A percentile compares a stretch with the other conserved stretches of the same genome.
phyloP scores from a whole-genome alignment of 176 grass and related monocot species.

The Triticum dicoccoides region DNA sequence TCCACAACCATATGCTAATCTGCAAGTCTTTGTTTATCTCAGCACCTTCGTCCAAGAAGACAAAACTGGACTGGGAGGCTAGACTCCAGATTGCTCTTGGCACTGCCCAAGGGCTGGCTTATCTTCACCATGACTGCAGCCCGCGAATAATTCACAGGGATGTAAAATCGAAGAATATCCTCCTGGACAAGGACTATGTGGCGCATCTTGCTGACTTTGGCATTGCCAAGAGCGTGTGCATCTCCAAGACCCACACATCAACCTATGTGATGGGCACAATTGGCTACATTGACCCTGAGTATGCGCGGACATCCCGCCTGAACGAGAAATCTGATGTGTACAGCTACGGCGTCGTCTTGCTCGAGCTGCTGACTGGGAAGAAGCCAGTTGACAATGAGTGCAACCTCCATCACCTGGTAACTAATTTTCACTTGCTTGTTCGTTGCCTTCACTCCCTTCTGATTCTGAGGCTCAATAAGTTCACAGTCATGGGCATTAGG shows the following conservation, averaged over 20 bases:
- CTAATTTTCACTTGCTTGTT: constrained; percentile 20
- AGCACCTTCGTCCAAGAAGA: constrained; percentile 72
- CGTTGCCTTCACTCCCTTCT: neutral
- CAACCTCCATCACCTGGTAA: constrained; percentile 96
- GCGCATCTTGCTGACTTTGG: constrained; percentile 88
- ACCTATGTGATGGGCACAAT: constrained; percentile 97
- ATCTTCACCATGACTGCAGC: constrained; percentile 89
- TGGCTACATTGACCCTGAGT: constrained; percentile 94
- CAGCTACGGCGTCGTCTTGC: constrained; percentile 78
- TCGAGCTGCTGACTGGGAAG: constrained; percentile 89
- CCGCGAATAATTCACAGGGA: constrained; percentile 87
- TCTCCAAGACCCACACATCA: constrained; percentile 85
- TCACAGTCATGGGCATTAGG: constrained; percentile 40
- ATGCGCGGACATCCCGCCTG: constrained; percentile 75
- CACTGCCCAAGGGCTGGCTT: constrained; percentile 81
- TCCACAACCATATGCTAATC: neutral
- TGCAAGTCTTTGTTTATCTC: constrained; percentile 12
- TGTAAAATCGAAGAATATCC: constrained; percentile 91
- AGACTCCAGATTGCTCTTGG: constrained; percentile 78
- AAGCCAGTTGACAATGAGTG: constrained; percentile 85
- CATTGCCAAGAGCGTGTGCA: constrained; percentile 82
- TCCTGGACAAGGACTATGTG: constrained; percentile 77
- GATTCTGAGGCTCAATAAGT: constrained; percentile 35
- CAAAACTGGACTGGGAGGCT: constrained; percentile 70
- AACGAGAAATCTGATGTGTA: constrained; percentile 95